phyloP scores from a whole-genome alignment of 352 stramenopile genomes.

The Phytophthora hybrid region DNA sequence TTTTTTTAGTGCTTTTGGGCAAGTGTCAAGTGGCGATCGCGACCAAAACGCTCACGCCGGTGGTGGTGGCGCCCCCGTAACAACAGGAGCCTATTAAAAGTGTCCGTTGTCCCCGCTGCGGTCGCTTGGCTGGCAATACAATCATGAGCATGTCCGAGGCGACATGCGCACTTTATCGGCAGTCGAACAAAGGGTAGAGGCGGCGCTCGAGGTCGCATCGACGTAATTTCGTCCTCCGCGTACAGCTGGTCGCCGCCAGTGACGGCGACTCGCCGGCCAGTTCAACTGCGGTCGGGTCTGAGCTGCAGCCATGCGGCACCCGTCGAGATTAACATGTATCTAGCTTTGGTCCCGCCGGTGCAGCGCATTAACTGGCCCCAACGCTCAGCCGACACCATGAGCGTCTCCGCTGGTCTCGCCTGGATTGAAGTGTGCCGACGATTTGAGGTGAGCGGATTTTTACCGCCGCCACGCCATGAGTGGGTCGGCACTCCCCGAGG shows the following conservation, averaged over 20 bases:
- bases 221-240: too few species aligned
- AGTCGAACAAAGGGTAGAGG: background rate
- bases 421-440: background rate
- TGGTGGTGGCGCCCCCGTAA: too few species aligned
- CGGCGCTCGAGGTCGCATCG: too few species aligned
- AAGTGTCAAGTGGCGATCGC: background rate
- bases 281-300: too few species aligned
- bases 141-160: too few species aligned
- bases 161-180: background rate
- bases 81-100: background rate
- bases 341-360: background rate
- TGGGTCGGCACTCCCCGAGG: background rate
- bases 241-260: too few species aligned
- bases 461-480: slow-evolving; percentile 5
- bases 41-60: background rate
- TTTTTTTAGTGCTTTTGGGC: background rate
- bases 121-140: too few species aligned
- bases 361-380: background rate
- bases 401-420: slow-evolving; percentile 1
- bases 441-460: slow-evolving; percentile 22
- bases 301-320: too few species aligned
- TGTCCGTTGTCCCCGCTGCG: background rate
- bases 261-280: too few species aligned
- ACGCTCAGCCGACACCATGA: background rate
- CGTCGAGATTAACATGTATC: too few species aligned